A percentile compares a stretch with the other conserved stretches of the same genome.
Conservation (phyloP, 345 rosid species). For the Hibiscus syriacus region DNA sequence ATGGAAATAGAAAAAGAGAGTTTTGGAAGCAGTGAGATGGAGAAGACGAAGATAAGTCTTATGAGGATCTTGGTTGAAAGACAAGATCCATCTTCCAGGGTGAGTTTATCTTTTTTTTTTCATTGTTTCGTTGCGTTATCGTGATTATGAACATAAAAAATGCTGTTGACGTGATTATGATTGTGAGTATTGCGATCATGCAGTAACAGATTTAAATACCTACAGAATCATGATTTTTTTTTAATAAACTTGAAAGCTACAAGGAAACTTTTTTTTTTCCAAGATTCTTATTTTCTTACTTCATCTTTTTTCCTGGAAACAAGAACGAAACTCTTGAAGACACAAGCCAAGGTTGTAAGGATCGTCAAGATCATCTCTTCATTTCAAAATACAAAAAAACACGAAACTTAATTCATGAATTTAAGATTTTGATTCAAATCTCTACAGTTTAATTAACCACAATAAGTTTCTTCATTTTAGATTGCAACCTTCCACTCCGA, state of each 20-base stretch:
- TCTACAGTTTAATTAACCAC: not conserved
- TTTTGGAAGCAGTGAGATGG: slow-evolving; percentile 8
- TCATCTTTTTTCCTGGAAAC: not conserved
- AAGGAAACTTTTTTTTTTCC: not conserved
- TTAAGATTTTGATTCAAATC: not conserved
- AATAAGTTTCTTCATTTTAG: not conserved
- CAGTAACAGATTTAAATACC: not conserved
- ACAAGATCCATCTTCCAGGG: slow-evolving; percentile 34
- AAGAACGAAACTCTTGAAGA: not conserved
- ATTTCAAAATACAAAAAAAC: no score
- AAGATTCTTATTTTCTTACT: not conserved
- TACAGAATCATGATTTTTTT: not conserved
- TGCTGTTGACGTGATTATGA: no score
- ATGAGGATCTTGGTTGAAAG: slow-evolving; percentile 27
- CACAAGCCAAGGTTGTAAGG: not conserved
- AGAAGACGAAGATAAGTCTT: slow-evolving; percentile 16
- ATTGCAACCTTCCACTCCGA: not conserved
- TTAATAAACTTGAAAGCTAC: not conserved
- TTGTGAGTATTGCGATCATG: no score
- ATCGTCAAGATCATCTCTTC: not conserved
- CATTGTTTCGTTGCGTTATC: no score
- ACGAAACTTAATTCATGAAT: no score
- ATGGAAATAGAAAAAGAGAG: not conserved
- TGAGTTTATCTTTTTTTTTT: not conserved
- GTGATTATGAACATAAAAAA: no score